A percentile compares a stretch with the other conserved stretches of the same genome.
Conservation (phyloP, 331 rosid genomes). For the Saraca asoca region DNA sequence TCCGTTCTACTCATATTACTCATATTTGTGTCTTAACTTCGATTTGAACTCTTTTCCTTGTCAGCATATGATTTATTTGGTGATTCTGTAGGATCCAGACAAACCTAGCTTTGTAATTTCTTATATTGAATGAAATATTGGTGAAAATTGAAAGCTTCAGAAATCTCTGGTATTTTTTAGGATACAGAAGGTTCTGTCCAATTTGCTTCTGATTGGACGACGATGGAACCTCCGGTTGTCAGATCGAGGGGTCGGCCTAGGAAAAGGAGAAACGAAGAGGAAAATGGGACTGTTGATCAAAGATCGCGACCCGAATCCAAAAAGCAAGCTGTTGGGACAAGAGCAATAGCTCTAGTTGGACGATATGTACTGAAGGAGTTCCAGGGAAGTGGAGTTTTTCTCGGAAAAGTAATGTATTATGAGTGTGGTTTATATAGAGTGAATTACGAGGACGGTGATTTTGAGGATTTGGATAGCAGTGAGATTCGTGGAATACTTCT, state of each 20-base stretch:
- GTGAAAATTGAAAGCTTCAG: background rate
- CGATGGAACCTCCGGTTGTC: slow-evolving; percentile 64
- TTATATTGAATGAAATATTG: slow-evolving; percentile 24
- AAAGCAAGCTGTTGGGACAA: slow-evolving; percentile 46
- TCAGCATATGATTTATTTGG: background rate
- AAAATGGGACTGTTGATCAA: slow-evolving; percentile 34
- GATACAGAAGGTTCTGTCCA: background rate
- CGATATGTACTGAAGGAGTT: slow-evolving; percentile 71
- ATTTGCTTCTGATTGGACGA: slow-evolving; percentile 21
- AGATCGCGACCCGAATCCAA: slow-evolving; percentile 49
- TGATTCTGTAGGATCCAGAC: slow-evolving; percentile 38
- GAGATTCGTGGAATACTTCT: slow-evolving; percentile 68
- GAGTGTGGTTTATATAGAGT: slow-evolving; percentile 71
- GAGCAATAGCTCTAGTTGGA: slow-evolving; percentile 60
- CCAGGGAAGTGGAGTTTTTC: slow-evolving; percentile 53
- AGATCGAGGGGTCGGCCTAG: slow-evolving; percentile 91
- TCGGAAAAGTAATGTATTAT: slow-evolving; percentile 75
- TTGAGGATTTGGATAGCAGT: slow-evolving; percentile 77
- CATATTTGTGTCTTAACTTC: background rate
- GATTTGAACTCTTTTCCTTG: background rate
- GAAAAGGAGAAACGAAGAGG: slow-evolving; percentile 65
- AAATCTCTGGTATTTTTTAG: background rate
- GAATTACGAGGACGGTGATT: slow-evolving; percentile 80
- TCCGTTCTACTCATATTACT: slow-evolving; percentile 4
- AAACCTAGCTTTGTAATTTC: slow-evolving; percentile 37